Conservation (phyloP, 2,329 filamentous ascomycete genomes). For the Penicillium sp. region DNA sequence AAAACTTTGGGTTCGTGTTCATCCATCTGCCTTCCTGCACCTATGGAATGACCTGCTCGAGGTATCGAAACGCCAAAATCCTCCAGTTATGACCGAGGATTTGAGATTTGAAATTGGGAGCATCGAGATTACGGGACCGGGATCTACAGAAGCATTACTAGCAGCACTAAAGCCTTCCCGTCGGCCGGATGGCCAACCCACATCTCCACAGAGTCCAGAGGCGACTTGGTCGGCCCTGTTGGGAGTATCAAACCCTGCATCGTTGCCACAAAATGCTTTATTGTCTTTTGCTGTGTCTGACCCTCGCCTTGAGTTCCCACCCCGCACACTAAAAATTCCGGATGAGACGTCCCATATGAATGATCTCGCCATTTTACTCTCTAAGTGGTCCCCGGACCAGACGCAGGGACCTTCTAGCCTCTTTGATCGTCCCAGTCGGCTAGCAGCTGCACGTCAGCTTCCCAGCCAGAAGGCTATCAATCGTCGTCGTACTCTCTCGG, state of each 20-base stretch:
- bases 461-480: conserved; percentile 81
- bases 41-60: conserved; percentile 66
- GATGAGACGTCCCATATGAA: conserved; percentile 39
- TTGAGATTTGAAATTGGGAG: conserved; percentile 74
- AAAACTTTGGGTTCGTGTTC: conserved; percentile 72
- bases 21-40: conserved; percentile 75
- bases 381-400: conserved; percentile 69
- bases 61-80: conserved; percentile 64
- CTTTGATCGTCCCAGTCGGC: conserved; percentile 70
- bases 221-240: conserved; percentile 47
- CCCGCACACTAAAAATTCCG: conserved; percentile 57
- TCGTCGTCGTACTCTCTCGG: conserved; percentile 67
- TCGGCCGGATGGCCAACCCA: conserved; percentile 18
- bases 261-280: conserved; percentile 70
- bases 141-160: conserved; percentile 76
- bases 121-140: conserved; percentile 72
- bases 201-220: conserved; percentile 37
- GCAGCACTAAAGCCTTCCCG: conserved; percentile 63
- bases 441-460: conserved; percentile 67
- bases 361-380: conserved; percentile 63
- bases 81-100: conserved; percentile 66
- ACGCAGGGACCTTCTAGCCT: conserved; percentile 56
- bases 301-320: conserved; percentile 78
- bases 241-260: conserved; percentile 67
- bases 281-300: conserved; percentile 77